Conservation (phyloP, 73 alveolate genomes). For the Paramecium biaurelia region DNA sequence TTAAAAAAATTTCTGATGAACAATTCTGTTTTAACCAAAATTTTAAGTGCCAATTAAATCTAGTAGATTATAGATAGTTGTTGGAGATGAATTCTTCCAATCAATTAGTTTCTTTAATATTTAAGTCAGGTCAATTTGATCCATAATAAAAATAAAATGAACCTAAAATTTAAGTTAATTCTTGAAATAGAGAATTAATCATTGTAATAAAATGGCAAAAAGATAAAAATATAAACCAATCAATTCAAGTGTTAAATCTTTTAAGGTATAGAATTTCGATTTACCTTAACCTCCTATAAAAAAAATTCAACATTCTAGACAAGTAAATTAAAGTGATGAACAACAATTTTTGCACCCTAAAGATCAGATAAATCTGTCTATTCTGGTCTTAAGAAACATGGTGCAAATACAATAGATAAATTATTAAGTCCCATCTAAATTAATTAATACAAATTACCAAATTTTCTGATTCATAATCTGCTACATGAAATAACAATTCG, state of each 20-base stretch:
- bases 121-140: background rate
- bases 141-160: background rate
- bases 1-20: background rate
- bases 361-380: background rate
- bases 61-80: background rate
- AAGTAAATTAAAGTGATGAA: background rate
- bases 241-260: background rate
- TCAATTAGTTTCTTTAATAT: background rate
- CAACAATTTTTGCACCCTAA: background rate
- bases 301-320: slow-evolving; percentile 14
- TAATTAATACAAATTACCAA: background rate
- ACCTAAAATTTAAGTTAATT: background rate
- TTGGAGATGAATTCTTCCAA: background rate
- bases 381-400: slow-evolving; percentile 36
- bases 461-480: background rate
- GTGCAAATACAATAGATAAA: slow-evolving; percentile 37
- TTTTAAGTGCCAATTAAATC: background rate
- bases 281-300: background rate
- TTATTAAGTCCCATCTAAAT: slow-evolving; percentile 26
- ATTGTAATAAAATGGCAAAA: background rate
- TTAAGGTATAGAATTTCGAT: background rate
- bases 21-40: background rate
- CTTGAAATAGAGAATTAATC: background rate
- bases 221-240: background rate
- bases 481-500: slow-evolving; percentile 14